These are phyloP conservation scores for Penicillium verrucosum DNA, from an alignment of 2,329 filamentous ascomycete species.

Conservation along the genomic window DNA sequence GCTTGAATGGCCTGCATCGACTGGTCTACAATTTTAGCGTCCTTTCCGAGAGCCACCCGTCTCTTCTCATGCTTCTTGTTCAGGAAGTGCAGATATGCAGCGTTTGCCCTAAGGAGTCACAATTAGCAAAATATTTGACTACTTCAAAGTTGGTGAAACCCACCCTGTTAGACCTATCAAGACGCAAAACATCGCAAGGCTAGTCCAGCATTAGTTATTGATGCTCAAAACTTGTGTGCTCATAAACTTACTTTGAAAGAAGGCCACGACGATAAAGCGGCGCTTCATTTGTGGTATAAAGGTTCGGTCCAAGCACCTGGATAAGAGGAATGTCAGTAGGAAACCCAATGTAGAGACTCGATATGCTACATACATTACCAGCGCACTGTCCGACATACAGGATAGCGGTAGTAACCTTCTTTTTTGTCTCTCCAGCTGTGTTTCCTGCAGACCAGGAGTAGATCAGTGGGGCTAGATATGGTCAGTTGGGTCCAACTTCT, in stretches of 20 bases:
- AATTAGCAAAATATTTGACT: not conserved
- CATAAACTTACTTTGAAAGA: constrained; percentile 48
- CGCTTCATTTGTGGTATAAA: constrained; percentile 61
- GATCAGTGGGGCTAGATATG: constrained; percentile 56
- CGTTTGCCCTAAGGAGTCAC: constrained; percentile 29
- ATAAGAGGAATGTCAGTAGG: not conserved
- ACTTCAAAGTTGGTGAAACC: constrained; percentile 5
- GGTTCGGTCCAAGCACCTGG: constrained; percentile 59
- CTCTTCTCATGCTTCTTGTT: constrained; percentile 55
- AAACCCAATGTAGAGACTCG: not conserved
- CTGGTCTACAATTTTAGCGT: constrained; percentile 55
- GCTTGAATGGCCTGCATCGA: constrained; percentile 52
- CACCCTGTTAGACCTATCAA: constrained; percentile 54
- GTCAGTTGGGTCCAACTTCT: constrained; percentile 9
- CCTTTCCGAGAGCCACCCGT: constrained; percentile 59
- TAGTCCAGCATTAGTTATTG: constrained; percentile 16
- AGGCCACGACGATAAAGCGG: constrained; percentile 59
- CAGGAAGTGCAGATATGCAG: constrained; percentile 51
- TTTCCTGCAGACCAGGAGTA: constrained; percentile 67
- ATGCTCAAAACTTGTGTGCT: not conserved
- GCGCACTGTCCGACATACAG: constrained; percentile 64
- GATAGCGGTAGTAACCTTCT: constrained; percentile 62
- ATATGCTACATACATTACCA: constrained; percentile 50
- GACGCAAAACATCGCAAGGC: constrained; percentile 57
- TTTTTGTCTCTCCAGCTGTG: constrained; percentile 66